These are phyloP conservation scores for Saccharomyces pastorianus DNA, from an alignment of 1,139 yeast genomes.

Conservation along the genomic window DNA sequence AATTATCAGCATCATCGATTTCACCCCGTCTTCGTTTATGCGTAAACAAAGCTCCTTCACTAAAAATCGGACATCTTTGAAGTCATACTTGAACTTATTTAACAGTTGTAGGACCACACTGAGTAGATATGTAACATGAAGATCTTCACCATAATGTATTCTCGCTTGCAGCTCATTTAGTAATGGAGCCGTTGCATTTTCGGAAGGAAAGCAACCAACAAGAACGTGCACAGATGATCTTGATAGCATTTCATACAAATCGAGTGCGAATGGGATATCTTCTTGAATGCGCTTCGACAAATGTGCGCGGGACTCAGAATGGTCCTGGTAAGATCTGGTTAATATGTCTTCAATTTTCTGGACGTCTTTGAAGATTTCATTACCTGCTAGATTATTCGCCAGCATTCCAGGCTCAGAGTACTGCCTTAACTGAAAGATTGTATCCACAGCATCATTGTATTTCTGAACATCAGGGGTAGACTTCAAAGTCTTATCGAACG, in stretches of 20 bases:
- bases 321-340: slow-evolving; percentile 24
- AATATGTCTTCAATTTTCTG: slow-evolving; percentile 18
- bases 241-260: slow-evolving; percentile 17
- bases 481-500: slow-evolving; percentile 1
- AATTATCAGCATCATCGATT: slow-evolving; percentile 20
- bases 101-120: slow-evolving; percentile 20
- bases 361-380: neutral
- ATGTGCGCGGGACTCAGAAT: slow-evolving; percentile 18
- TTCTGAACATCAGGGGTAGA: slow-evolving; percentile 4
- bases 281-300: slow-evolving; percentile 11
- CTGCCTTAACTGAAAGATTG: neutral
- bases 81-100: slow-evolving; percentile 18
- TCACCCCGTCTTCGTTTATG: slow-evolving; percentile 15
- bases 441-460: slow-evolving; percentile 5
- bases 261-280: slow-evolving; percentile 14
- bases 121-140: slow-evolving; percentile 14
- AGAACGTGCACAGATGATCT: slow-evolving; percentile 17
- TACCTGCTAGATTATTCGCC: slow-evolving; percentile 2
- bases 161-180: slow-evolving; percentile 16
- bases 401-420: neutral
- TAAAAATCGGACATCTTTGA: slow-evolving; percentile 19
- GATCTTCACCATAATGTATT: slow-evolving; percentile 18
- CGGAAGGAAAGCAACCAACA: slow-evolving; percentile 18
- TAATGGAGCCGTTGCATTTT: slow-evolving; percentile 15
- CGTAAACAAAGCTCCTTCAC: slow-evolving; percentile 19